Evolutionary conservation across 202 grass and related monocot species (phyloP), one percentile per base, ranked within the genome.

Genomic region (Elaeis oleifera): DNA sequence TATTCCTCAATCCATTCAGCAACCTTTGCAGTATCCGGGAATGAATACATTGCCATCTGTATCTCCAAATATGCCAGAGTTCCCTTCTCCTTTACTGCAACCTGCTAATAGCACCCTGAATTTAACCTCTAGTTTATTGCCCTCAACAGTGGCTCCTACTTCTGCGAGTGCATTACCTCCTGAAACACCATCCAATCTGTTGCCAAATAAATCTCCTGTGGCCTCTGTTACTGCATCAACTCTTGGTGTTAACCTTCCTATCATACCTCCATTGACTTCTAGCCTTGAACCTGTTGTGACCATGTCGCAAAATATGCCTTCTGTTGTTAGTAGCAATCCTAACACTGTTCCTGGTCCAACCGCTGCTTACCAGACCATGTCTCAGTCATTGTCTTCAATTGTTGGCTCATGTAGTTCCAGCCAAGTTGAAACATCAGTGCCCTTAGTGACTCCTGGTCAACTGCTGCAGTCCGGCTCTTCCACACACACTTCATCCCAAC

Each of bases 11-110:
- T 73, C 79, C 31, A 59, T 89, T 67, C 78, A 83, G 54, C 82
- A 78, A 29, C 76, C 84, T 74, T 20, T 90, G 29, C 91, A 88
- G 48, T 96, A 96, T 73, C 87, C 91, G 74, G 78, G 78, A 60
- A 55, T 87, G 27, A 86, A 83, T 75, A 58, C 77, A 21, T 81
- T 77, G 61, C 81, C 67, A 57, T 26, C 79, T 64, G 79, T 74
- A 39, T 81, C 82, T 84, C 91, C 85, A 70, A 81, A 63, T 85
- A 76, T 90, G 63, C 84, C 84, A 0, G 76, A 90, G 68, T 67
- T 96, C 64, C 74, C 84, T 83, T 81, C 59, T 24, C 49, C 69
- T 56, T 90, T 85, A 60, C 44, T 77, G 51, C 84, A 88, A 74
- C 81, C 79, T 65, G 13, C 50, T 6, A 22, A 25, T 58, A 71